phyloP scores from a whole-genome alignment of 768 basidiomycete genomes.

The Termitomyces sp. region DNA sequence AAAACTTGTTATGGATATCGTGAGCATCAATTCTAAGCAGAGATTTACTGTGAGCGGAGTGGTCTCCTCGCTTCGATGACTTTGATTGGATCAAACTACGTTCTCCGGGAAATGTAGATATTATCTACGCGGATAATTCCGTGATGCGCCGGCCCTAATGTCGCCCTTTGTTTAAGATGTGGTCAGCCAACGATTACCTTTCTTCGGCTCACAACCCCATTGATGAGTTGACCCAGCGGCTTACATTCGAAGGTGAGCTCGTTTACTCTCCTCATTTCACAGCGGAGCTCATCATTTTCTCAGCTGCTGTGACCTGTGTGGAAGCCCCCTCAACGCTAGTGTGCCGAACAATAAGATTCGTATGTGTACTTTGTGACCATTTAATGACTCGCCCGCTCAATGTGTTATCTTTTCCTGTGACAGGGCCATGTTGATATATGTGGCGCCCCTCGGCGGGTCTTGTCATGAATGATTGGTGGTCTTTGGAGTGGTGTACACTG shows the following conservation, averaged over 20 bases:
- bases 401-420: neutral
- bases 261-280: too few relatives aligned
- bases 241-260: neutral
- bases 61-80: neutral
- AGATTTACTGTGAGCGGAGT: neutral
- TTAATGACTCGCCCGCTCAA: too few relatives aligned
- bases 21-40: neutral
- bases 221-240: neutral
- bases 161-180: neutral
- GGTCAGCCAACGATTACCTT: neutral
- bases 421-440: neutral
- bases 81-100: neutral
- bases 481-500: neutral
- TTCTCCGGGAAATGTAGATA: neutral
- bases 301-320: neutral
- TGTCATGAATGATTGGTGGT: neutral
- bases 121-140: neutral
- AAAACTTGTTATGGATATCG: neutral
- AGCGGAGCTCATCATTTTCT: neutral
- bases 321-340: neutral
- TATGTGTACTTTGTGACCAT: neutral
- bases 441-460: neutral
- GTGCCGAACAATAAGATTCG: neutral
- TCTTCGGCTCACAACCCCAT: conserved; percentile 2
- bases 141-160: neutral